These are phyloP conservation scores for Bruguiera sexangula DNA, from an alignment of 345 rosid species.

Conservation along the genomic window DNA sequence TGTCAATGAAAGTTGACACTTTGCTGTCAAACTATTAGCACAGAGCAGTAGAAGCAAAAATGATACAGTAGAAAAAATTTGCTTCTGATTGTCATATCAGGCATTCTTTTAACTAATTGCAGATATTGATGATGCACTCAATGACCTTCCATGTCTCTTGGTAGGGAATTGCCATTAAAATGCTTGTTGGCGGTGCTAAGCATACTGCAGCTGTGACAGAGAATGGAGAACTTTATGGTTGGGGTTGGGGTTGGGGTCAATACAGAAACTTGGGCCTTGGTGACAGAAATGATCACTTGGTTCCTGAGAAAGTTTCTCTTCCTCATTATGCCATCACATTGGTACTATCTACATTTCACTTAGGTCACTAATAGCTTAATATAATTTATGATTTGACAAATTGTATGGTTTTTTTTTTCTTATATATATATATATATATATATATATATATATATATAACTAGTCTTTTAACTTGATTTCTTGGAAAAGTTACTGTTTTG, in stretches of 20 bases:
- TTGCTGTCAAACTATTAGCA: too few species aligned
- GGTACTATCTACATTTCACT: conserved; percentile 8
- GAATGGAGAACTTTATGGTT: conserved; percentile 91
- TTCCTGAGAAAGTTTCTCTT: conserved; percentile 75
- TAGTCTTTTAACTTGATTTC: too few species aligned
- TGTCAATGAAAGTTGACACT: too few species aligned
- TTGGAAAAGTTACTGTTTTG: too few species aligned
- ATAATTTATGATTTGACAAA: background rate
- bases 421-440: too few species aligned
- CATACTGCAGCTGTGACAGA: conserved; percentile 93
- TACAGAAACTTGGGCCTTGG: conserved; percentile 97
- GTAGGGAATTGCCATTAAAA: conserved; percentile 73
- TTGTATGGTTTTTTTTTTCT: too few species aligned
- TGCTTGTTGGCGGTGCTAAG: conserved; percentile 97
- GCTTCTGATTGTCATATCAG: background rate
- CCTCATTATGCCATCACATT: conserved; percentile 42
- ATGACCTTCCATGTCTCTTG: conserved; percentile 23
- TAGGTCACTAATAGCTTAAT: background rate
- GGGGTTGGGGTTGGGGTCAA: conserved; percentile 99
- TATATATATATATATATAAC: too few species aligned
- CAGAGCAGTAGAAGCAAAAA: background rate
- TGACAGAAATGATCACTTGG: conserved; percentile 81
- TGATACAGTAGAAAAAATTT: background rate
- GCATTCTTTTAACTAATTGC: background rate
- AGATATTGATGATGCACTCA: background rate